phyloP scores from a whole-genome alignment of 805 yeast species.

The Metschnikowia cerradonensis region DNA sequence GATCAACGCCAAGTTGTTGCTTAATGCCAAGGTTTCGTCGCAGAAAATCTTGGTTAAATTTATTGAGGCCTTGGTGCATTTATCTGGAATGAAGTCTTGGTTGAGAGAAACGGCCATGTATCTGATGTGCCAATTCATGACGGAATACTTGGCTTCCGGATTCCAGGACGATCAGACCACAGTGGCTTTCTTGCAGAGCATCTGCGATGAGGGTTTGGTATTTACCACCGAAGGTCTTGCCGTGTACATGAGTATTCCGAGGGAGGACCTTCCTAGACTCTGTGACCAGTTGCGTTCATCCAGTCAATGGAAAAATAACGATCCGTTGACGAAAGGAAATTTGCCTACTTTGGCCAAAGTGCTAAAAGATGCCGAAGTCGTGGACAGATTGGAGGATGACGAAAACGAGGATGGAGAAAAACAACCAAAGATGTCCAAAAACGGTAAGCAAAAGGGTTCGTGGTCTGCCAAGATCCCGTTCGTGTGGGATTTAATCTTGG shows the following conservation, averaged over 20 bases:
- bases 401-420: conserved; percentile 20
- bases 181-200: conserved; percentile 33
- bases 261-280: conserved; percentile 19
- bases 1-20: conserved; percentile 41
- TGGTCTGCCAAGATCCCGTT: conserved; percentile 77
- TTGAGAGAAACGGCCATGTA: conserved; percentile 75
- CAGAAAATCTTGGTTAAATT: conserved; percentile 37
- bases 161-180: conserved; percentile 18
- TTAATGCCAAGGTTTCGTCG: conserved; percentile 15
- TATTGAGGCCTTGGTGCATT: conserved; percentile 45
- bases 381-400: conserved; percentile 34
- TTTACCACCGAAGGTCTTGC: conserved; percentile 80
- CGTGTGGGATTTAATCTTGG: conserved; percentile 64
- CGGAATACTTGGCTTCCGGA: conserved; percentile 11
- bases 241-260: conserved; percentile 54
- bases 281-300: conserved; percentile 6
- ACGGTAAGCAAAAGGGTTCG: conserved; percentile 52
- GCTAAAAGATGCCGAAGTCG: conserved; percentile 52
- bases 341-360: conserved; percentile 57
- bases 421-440: conserved; percentile 15
- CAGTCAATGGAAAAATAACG: conserved; percentile 59
- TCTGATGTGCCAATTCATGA: conserved; percentile 56
- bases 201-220: conserved; percentile 53
- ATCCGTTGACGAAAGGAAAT: conserved; percentile 74
- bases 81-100: conserved; percentile 74